These are phyloP conservation scores for Proliferodiscus dingleyae DNA, from an alignment of 2,329 filamentous ascomycete genomes.

Conservation along the genomic window DNA sequence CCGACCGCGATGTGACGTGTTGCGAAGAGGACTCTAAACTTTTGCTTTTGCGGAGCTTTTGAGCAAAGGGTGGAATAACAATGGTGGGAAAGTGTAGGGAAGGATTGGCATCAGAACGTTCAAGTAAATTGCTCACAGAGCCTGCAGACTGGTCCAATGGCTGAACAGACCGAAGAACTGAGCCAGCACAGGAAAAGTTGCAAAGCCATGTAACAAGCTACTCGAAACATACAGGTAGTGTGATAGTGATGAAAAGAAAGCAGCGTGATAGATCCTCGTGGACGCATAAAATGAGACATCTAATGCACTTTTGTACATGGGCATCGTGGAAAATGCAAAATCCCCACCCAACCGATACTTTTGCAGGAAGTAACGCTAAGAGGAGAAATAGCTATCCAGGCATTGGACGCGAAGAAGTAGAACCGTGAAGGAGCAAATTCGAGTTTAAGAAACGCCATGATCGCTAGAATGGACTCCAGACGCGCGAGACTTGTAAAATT, in stretches of 20 bases:
- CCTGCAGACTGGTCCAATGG: background rate
- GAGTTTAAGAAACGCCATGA: conserved; percentile 32
- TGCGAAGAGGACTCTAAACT: conserved; percentile 26
- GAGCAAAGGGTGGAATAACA: conserved; percentile 15
- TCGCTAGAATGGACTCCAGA: conserved; percentile 33
- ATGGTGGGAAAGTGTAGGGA: conserved; percentile 6
- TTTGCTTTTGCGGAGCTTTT: conserved; percentile 20
- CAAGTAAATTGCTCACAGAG: conserved; percentile 2
- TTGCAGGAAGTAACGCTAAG: conserved; percentile 36
- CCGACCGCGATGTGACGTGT: conserved; percentile 2
- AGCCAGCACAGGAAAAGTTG: conserved; percentile 11
- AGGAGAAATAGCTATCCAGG: conserved; percentile 35
- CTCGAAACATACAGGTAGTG: conserved; percentile 24
- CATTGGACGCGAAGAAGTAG: conserved; percentile 33
- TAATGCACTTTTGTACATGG: conserved; percentile 36
- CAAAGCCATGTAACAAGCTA: conserved; percentile 16
- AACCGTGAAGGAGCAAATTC: conserved; percentile 29
- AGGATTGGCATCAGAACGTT: conserved; percentile 2
- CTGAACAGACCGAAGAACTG: background rate
- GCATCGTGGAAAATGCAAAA: conserved; percentile 34
- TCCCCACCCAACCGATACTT: conserved; percentile 35
- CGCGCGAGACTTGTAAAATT: conserved; percentile 29
- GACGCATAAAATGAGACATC: conserved; percentile 33
- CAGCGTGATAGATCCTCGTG: conserved; percentile 31
- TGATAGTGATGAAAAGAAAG: conserved; percentile 16